Conservation (phyloP, 140 eudicot genomes). For the Anethum foeniculum region DNA sequence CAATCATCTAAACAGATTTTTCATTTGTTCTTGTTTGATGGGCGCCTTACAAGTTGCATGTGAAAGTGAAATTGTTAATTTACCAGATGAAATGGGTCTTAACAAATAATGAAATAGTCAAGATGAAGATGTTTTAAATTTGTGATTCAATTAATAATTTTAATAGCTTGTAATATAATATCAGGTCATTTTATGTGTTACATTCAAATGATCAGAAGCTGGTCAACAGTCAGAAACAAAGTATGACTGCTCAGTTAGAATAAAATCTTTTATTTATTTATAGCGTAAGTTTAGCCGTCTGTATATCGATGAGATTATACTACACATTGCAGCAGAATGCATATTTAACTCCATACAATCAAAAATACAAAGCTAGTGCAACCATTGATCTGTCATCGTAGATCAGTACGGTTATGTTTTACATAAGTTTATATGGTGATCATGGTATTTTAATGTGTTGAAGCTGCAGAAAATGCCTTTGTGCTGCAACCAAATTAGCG, state of each 20-base stretch:
- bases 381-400: neutral
- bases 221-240: neutral
- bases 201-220: neutral
- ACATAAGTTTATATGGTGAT: neutral
- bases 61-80: neutral
- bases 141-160: neutral
- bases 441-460: slow-evolving; percentile 19
- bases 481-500: slow-evolving; percentile 12
- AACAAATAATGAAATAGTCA: neutral
- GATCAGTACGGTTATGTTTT: neutral
- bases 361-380: neutral
- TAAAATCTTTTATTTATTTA: too few relatives aligned
- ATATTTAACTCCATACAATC: neutral
- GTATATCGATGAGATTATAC: neutral
- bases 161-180: neutral
- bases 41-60: neutral
- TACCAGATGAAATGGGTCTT: neutral
- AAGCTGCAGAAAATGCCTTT: slow-evolving; percentile 24
- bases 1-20: neutral
- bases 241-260: neutral
- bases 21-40: neutral
- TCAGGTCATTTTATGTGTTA: neutral
- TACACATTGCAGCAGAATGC: neutral
- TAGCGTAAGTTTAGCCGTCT: neutral
- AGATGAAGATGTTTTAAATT: neutral